phyloP scores from a whole-genome alignment of 208 protist species.

The Leishmania amazonensis region DNA sequence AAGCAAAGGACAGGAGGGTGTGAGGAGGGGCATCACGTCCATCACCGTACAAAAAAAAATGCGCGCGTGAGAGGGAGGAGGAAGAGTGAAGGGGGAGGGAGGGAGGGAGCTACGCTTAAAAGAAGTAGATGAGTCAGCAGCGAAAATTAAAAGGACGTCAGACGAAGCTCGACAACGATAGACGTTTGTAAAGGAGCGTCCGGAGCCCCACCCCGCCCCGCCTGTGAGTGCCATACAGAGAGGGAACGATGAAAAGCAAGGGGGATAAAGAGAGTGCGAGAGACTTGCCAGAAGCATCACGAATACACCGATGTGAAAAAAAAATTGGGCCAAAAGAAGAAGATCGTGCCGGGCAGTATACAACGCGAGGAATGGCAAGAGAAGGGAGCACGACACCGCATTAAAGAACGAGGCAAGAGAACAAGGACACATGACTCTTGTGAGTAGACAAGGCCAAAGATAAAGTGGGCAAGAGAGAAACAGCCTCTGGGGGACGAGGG shows the following conservation, averaged over 20 bases:
- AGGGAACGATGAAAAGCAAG: background rate
- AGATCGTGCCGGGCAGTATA: too few species aligned
- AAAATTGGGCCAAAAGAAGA: background rate
- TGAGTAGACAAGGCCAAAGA: background rate
- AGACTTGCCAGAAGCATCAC: background rate
- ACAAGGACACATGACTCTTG: background rate
- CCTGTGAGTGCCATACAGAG: background rate
- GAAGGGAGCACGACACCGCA: too few species aligned
- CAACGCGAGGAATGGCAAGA: too few species aligned
- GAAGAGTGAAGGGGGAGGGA: background rate
- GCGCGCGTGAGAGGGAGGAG: background rate
- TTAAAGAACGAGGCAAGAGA: background rate
- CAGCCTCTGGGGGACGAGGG: background rate
- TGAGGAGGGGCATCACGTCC: too few species aligned
- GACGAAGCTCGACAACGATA: background rate
- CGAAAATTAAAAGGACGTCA: background rate
- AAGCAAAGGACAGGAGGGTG: too few species aligned
- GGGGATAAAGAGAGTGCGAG: background rate
- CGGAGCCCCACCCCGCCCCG: background rate
- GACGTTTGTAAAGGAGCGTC: background rate
- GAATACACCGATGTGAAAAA: background rate
- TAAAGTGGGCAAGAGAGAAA: background rate
- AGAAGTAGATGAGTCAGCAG: background rate
- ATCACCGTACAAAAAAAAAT: background rate
- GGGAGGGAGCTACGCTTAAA: background rate